phyloP scores from a whole-genome alignment of 78 protist genomes.

The Speleostelium caveatum region DNA sequence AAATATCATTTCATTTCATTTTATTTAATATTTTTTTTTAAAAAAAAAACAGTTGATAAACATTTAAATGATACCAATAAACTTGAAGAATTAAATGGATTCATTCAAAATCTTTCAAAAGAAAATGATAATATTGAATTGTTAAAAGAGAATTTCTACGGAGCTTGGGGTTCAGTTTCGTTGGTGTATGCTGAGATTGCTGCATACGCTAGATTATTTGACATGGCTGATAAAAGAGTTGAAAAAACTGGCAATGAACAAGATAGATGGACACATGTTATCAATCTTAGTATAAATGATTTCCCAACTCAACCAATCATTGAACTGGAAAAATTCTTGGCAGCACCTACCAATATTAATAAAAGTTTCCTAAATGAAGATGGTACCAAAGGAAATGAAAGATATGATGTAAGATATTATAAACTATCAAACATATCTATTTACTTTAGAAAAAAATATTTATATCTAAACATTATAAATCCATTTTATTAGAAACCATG shows the following conservation, averaged over 20 bases:
- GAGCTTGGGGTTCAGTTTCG: slow-evolving; percentile 47
- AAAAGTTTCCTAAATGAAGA: slow-evolving; percentile 9
- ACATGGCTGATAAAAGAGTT: slow-evolving; percentile 27
- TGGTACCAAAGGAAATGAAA: neutral
- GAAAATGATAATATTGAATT: slow-evolving; percentile 7
- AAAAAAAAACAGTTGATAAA: neutral
- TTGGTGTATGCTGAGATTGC: slow-evolving; percentile 53
- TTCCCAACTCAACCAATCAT: slow-evolving; percentile 14
- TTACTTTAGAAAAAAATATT: neutral
- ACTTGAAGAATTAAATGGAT: neutral
- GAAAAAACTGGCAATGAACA: neutral
- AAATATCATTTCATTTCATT: neutral
- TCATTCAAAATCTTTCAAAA: neutral
- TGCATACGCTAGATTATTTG: slow-evolving; percentile 1
- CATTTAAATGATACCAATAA: neutral
- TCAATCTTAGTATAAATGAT: slow-evolving; percentile 57
- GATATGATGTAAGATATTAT: neutral
- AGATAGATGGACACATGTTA: slow-evolving; percentile 38
- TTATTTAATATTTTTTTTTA: neutral
- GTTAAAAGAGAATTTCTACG: neutral
- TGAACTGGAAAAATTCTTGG: slow-evolving; percentile 12
- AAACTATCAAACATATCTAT: neutral
- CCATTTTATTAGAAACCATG: slow-evolving; percentile 17
- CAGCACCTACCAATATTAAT: neutral
- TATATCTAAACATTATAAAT: too few relatives aligned